Evolutionary conservation across 2,329 filamentous ascomycete genomes (phyloP), one percentile per base, ranked within the genome.

Genomic region (Venturiaceae sp.): DNA sequence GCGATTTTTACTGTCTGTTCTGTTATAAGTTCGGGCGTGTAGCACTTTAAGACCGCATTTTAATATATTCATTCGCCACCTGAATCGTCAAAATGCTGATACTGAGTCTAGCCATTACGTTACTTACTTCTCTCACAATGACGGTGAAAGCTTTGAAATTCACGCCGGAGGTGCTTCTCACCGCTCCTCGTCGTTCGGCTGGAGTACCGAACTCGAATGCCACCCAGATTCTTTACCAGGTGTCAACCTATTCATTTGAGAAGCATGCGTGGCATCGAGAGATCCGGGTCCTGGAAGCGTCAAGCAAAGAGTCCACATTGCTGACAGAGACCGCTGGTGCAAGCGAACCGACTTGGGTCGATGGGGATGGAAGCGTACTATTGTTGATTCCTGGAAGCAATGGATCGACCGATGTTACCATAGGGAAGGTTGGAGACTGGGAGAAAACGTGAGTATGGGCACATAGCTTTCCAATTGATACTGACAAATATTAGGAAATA

Each of bases 161-260:
- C 73, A 90, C 86, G 9, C 87, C 88, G 4, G 82, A 90, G 76
- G 86, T 89, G 64, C 78, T 94, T 60, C 80, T 94, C 66, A 85
- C 85, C 63, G 87, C 87, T 16, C 87, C 88, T 33, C 83, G 89
- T 59, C 83, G 88, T 53, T 88, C 86, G 11, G 70, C 83, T 16
- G 88, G 84, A 53, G 71, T 83, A 1, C 88, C 88, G n/a, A 92
- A 90, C 69, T 70, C 77, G 37, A 77, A 81, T 56, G 87, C 86
- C 46, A 83, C 81, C 57, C 76, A 81, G 60, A 77, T 86, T 52
- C 72, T 91, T 30, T 90, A 86, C 67, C 83, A 83, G 44, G 81
- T 84, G 16, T 88, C 87, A 0, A 83, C 85, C 1, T 96, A 95
- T 71, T 92, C 84, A 5, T 96, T 96, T 71, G 78, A 87, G 39